phyloP scores from a whole-genome alignment of 2,329 filamentous ascomycete species.

The Exophiala mesophila region DNA sequence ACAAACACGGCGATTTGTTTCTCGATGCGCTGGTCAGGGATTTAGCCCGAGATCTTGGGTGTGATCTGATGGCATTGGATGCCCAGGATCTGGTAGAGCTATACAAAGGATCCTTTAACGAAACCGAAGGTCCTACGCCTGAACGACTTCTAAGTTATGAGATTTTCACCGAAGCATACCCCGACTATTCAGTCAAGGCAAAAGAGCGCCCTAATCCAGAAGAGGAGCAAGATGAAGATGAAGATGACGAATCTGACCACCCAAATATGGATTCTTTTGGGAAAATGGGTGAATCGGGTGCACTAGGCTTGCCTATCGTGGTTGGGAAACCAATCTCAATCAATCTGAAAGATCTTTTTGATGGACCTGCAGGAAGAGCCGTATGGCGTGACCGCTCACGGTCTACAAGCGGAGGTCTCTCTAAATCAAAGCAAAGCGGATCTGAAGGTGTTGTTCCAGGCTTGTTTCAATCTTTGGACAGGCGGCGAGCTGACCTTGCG shows the following conservation, averaged over 20 bases:
- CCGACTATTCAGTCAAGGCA: slow-evolving; percentile 6
- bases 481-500: neutral
- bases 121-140: slow-evolving; percentile 7
- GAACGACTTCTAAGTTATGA: slow-evolving; percentile 26
- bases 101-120: slow-evolving; percentile 27
- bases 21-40: slow-evolving; percentile 60
- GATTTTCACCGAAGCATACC: slow-evolving; percentile 18
- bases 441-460: neutral
- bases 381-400: neutral
- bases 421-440: neutral
- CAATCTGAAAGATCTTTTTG: slow-evolving; percentile 19
- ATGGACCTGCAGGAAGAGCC: neutral
- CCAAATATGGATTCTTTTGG: slow-evolving; percentile 15
- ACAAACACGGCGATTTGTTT: slow-evolving; percentile 49
- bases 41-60: slow-evolving; percentile 54
- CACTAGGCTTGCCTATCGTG: slow-evolving; percentile 18
- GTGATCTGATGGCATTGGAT: slow-evolving; percentile 40
- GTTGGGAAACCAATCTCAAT: slow-evolving; percentile 18
- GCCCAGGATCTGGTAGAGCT: slow-evolving; percentile 44
- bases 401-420: neutral
- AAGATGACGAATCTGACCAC: slow-evolving; percentile 15
- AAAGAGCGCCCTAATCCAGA: neutral
- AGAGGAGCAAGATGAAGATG: slow-evolving; percentile 21
- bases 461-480: neutral
- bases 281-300: slow-evolving; percentile 1